Conservation (phyloP, 2,329 filamentous ascomycete genomes). For the Penicillium sp. region DNA sequence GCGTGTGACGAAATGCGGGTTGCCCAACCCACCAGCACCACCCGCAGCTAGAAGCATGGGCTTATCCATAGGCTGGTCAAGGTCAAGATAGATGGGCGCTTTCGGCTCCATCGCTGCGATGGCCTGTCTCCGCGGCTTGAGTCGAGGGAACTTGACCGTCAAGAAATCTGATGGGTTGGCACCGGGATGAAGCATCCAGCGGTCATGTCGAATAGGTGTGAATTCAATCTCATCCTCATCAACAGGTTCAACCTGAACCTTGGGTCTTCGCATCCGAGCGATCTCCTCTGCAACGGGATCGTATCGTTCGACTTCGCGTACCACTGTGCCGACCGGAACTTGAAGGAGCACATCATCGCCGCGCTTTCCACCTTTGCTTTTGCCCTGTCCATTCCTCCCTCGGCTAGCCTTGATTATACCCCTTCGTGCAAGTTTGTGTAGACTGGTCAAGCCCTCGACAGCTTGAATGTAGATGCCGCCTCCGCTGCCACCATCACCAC, state of each 20-base stretch:
- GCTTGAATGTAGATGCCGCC: slow-evolving; percentile 96
- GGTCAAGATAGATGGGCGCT: slow-evolving; percentile 73
- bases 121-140: slow-evolving; percentile 61
- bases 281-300: slow-evolving; percentile 78
- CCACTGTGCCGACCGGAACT: slow-evolving; percentile 90
- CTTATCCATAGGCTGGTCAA: slow-evolving; percentile 76
- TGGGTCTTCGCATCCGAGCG: slow-evolving; percentile 26
- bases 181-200: slow-evolving; percentile 87
- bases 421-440: slow-evolving; percentile 86
- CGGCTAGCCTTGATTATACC: slow-evolving; percentile 62
- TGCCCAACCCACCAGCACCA: slow-evolving; percentile 87
- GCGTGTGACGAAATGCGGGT: slow-evolving; percentile 87
- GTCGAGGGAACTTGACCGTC: slow-evolving; percentile 63
- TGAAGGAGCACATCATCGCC: slow-evolving; percentile 87
- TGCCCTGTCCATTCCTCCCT: slow-evolving; percentile 56
- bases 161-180: slow-evolving; percentile 73
- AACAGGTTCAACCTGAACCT: slow-evolving; percentile 11
- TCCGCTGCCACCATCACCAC: slow-evolving; percentile 89
- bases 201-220: slow-evolving; percentile 62
- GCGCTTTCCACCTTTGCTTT: slow-evolving; percentile 67
- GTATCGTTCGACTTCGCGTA: slow-evolving; percentile 78
- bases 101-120: slow-evolving; percentile 72
- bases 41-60: slow-evolving; percentile 87
- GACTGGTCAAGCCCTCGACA: slow-evolving; percentile 84
- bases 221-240: slow-evolving; percentile 41